phyloP scores from a whole-genome alignment of 352 stramenopile species.

The Pythium rhizo-oryzae region DNA sequence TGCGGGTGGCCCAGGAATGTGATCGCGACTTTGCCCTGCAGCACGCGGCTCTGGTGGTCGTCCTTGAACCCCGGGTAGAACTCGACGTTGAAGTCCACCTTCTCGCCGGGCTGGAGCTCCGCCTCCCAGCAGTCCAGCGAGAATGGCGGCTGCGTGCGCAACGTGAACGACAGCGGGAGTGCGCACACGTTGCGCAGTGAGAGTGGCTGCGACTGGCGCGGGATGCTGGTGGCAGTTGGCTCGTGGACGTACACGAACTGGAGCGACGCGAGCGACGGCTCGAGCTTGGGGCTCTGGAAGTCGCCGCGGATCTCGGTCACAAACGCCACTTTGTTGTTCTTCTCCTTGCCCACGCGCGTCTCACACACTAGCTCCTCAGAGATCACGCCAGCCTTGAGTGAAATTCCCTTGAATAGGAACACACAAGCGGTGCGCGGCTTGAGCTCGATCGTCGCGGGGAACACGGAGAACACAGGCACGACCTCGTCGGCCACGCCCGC shows the following conservation, averaged over 20 bases:
- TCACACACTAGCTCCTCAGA: constrained; percentile 91
- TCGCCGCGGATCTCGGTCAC: constrained; percentile 84
- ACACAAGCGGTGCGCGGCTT: constrained; percentile 93
- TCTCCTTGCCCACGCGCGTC: constrained; percentile 93
- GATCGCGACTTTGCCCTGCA: constrained; percentile 86
- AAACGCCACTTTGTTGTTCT: constrained; percentile 87
- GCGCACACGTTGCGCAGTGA: constrained; percentile 88
- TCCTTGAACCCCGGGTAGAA: constrained; percentile 95
- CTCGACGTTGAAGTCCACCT: constrained; percentile 82
- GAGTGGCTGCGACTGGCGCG: constrained; percentile 69
- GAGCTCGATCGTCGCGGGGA: constrained; percentile 91
- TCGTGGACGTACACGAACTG: constrained; percentile 89
- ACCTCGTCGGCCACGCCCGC: constrained; percentile 28
- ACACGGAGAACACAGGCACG: constrained; percentile 87
- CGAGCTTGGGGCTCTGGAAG: constrained; percentile 91
- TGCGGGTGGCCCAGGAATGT: constrained; percentile 91
- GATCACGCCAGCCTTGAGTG: constrained; percentile 54
- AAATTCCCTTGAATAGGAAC: constrained; percentile 92
- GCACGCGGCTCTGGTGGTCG: constrained; percentile 87
- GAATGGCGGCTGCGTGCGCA: constrained; percentile 92
- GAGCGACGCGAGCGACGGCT: constrained; percentile 71
- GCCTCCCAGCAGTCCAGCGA: constrained; percentile 92
- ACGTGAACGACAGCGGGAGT: constrained; percentile 90
- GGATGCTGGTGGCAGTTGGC: constrained; percentile 59
- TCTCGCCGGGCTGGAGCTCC: constrained; percentile 78